phyloP scores from a whole-genome alignment of 202 grass and related monocot species.

The Elaeis oleifera region DNA sequence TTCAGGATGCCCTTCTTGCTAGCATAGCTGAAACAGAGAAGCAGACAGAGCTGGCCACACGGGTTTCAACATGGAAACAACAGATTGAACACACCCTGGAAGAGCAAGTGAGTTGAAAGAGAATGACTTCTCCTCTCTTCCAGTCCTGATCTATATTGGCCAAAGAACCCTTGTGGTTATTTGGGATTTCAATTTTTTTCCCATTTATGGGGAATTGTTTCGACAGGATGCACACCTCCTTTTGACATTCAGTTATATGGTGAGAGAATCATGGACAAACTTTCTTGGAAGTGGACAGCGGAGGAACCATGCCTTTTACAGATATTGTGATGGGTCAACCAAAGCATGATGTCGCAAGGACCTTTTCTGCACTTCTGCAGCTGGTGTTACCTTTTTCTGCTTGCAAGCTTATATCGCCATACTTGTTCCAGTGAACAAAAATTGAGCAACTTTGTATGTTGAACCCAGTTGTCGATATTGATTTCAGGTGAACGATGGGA shows the following conservation, averaged over 20 bases:
- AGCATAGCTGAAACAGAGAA: constrained; percentile 79
- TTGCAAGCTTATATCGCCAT: no score
- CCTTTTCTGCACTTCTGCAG: constrained; percentile 97
- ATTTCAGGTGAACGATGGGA: constrained; percentile 73
- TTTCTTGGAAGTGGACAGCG: constrained; percentile 41
- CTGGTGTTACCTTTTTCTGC: constrained; percentile 40
- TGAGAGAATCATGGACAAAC: constrained; percentile 57
- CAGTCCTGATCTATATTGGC: neutral
- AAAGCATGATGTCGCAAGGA: constrained; percentile 78
- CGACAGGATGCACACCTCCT: constrained; percentile 70
- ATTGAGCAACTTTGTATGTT: no score
- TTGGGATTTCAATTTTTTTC: constrained; percentile 5
- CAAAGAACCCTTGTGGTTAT: neutral
- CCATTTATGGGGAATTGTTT: constrained; percentile 11
- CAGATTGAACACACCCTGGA: constrained; percentile 76
- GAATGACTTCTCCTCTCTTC: neutral
- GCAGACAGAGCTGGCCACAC: constrained; percentile 72
- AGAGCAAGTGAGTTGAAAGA: constrained; percentile 56
- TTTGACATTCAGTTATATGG: constrained; percentile 93
- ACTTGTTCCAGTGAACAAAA: no score
- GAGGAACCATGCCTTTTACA: constrained; percentile 48
- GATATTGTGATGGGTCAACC: constrained; percentile 50
- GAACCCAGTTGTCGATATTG: neutral
- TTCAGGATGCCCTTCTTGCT: constrained; percentile 70
- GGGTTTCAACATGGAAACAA: constrained; percentile 96